Evolutionary conservation across 2,329 filamentous ascomycete genomes (phyloP).

Genomic region (Cercospora beticola): DNA sequence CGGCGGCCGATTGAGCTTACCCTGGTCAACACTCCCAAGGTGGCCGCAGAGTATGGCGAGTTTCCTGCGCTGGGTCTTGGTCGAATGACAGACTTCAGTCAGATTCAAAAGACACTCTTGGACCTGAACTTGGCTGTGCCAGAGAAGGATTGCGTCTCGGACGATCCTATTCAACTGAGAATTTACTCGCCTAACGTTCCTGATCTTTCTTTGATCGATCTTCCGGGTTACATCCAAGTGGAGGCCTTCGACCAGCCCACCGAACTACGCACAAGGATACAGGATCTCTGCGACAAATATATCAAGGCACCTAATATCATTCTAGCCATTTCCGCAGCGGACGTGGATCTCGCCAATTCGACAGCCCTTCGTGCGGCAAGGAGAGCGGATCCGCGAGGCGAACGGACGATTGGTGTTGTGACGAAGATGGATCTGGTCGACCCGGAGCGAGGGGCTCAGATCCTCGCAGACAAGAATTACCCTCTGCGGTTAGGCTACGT

Average conservation of each 20-base stretch:
- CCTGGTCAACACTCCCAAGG: slow-evolving; percentile 88
- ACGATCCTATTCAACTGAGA: slow-evolving; percentile 92
- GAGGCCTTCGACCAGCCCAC: slow-evolving; percentile 85
- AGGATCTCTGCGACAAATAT: slow-evolving; percentile 96
- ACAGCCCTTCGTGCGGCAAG: slow-evolving; percentile 86
- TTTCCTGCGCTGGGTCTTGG: slow-evolving; percentile 89
- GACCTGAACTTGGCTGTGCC: slow-evolving; percentile 93
- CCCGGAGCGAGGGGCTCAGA: slow-evolving; percentile 69
- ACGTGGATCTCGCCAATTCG: slow-evolving; percentile 96
- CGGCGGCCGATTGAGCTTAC: slow-evolving; percentile 93
- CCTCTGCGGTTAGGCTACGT: slow-evolving; percentile 94
- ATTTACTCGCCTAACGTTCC: slow-evolving; percentile 96
- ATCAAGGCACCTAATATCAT: slow-evolving; percentile 96
- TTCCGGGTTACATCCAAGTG: slow-evolving; percentile 97
- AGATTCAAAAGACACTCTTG: slow-evolving; percentile 89
- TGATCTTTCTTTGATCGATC: slow-evolving; percentile 90
- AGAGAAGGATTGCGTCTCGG: slow-evolving; percentile 85
- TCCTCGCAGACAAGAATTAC: slow-evolving; percentile 88
- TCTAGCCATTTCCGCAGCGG: slow-evolving; percentile 92
- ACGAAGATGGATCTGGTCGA: slow-evolving; percentile 99
- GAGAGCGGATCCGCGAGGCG: slow-evolving; percentile 87
- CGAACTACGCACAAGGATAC: slow-evolving; percentile 92
- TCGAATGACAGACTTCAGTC: slow-evolving; percentile 86
- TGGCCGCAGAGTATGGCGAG: slow-evolving; percentile 87
- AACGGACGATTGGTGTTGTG: slow-evolving; percentile 96